These are phyloP conservation scores for Lotus japonicus DNA, from an alignment of 306 rosid genomes.

Conservation along the genomic window DNA sequence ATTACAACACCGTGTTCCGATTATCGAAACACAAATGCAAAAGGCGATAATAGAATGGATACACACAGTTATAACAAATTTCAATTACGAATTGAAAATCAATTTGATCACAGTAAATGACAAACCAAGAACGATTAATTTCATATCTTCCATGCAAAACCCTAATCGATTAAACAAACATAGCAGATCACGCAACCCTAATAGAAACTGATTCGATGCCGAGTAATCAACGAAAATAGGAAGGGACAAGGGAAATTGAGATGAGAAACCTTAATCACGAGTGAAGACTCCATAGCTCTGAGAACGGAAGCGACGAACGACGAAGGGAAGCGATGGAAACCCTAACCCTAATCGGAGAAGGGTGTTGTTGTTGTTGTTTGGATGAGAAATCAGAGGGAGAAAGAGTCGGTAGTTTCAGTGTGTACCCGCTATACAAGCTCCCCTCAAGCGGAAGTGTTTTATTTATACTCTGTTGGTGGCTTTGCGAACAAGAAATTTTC, in stretches of 20 bases:
- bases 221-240: not conserved
- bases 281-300: conserved; percentile 46
- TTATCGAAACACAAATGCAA: too few relatives aligned
- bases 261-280: conserved; percentile 70
- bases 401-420: conserved; percentile 5
- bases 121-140: too few relatives aligned
- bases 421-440: conserved; percentile 23
- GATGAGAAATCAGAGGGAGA: not conserved
- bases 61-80: not conserved
- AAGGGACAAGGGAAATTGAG: not conserved
- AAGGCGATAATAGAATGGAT: not conserved
- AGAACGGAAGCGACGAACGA: not conserved
- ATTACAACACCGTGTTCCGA: not conserved
- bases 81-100: not conserved
- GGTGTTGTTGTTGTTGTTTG: not conserved
- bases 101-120: not conserved
- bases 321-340: conserved; percentile 24
- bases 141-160: not conserved
- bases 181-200: not conserved
- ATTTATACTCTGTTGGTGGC: conserved; percentile 18
- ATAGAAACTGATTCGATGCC: not conserved
- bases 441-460: not conserved
- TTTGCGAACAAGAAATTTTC: conserved; percentile 44
- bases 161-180: not conserved
- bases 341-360: conserved; percentile 31